Conservation (phyloP, 768 basidiomycete genomes). For the Krasilnikovozyma curviuscula region DNA sequence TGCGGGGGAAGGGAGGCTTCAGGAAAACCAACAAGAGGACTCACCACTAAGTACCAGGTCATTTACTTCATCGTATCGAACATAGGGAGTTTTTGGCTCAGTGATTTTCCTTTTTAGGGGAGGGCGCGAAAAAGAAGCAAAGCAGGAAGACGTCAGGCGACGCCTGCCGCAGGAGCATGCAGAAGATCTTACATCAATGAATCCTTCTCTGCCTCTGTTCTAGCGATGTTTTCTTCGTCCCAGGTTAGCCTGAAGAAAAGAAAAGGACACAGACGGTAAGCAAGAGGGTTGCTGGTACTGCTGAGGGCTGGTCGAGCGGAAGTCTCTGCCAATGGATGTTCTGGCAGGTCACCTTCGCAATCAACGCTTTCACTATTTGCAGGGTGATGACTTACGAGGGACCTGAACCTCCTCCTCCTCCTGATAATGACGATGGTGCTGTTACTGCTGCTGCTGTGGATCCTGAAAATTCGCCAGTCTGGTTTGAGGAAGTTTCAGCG, state of each 20-base stretch:
- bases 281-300: background rate
- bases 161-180: background rate
- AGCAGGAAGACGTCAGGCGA: background rate
- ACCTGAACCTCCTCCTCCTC: background rate
- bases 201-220: conserved; percentile 85
- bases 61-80: conserved; percentile 33
- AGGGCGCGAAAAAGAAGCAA: background rate
- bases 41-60: conserved; percentile 38
- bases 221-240: conserved; percentile 84
- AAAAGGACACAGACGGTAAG: background rate
- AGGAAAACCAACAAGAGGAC: conserved; percentile 18
- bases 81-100: conserved; percentile 92
- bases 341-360: background rate
- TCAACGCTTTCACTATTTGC: no score
- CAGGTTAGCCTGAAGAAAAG: conserved; percentile 51
- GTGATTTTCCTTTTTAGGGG: conserved; percentile 51
- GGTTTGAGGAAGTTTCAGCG: background rate
- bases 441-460: background rate
- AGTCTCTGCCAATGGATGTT: background rate
- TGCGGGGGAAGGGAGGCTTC: background rate
- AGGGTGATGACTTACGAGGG: background rate
- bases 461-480: background rate
- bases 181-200: conserved; percentile 48
- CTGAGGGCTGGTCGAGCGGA: background rate
- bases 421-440: background rate